Base-by-base conservation (phyloP, 768 basidiomycete species). In the Boletus barrowsii region DNA sequence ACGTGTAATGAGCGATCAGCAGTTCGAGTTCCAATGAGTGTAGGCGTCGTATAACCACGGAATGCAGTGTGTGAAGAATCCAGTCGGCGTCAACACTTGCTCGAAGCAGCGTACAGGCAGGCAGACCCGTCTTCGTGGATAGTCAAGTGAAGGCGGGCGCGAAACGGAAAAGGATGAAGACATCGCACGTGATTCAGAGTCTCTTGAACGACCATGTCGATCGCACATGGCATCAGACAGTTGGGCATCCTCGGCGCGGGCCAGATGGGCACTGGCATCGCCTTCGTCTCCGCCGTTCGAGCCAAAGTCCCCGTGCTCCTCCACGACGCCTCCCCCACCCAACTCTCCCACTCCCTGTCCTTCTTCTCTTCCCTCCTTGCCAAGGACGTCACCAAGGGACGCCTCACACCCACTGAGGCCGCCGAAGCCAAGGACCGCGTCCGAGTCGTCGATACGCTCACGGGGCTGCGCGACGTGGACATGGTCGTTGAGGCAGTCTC, bases 401-500 rank as follows among this genome's bases (percentile, higher is more conserved):
- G 84, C 41, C 75, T 97, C 10, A 79, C 82, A 1, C 70, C 76
- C 33, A 79, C 82, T 30, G 82, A 90, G 10, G 89, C 90, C 0
- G 84, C 87, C 42, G 88, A 87, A 49, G 88, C 90, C 1, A 75
- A 81, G 51, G 84, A 80, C 18, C 77, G 88, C 42, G 75, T 98
- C 22, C 75, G 67, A 10, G 75, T 86, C 10, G 80, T 90, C 4
- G 76, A 78, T n/a, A 82, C 79, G 3, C 60, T 91, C 22, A 73
- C 76, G 42, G 84, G 77, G 3, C 63, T 93, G 60, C 76, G 84
- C 45, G 93, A 94, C 65, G 88, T 85, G 9, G 93, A 96, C 65
- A 86, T 98, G 82, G 90, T 93, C 42, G 77, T 98, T 45, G 95
- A 98, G 86, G 96, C 95, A 0, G 93, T 90, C 0, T 90, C 93